Conservation (phyloP, 345 rosid genomes). For the Hibiscus trionum region DNA sequence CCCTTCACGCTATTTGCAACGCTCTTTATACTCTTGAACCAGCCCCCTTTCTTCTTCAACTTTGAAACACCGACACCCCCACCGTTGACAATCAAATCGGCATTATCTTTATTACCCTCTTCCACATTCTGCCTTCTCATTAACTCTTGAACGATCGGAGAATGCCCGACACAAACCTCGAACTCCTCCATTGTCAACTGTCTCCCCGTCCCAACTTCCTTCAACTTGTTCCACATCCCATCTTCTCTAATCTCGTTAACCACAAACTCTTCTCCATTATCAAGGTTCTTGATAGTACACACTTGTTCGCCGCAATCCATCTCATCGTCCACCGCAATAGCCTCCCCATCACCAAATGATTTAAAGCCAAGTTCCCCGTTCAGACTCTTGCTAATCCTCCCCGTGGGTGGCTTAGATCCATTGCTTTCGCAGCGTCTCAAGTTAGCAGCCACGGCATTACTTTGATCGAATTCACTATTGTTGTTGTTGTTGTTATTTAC, state of each 20-base stretch:
- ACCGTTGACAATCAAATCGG: slow-evolving; percentile 32
- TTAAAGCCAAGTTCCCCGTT: slow-evolving; percentile 5
- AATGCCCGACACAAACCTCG: slow-evolving; percentile 78
- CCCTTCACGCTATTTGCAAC: slow-evolving; percentile 63
- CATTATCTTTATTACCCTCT: slow-evolving; percentile 43
- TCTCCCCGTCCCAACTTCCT: slow-evolving; percentile 82
- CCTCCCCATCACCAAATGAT: slow-evolving; percentile 21
- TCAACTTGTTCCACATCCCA: slow-evolving; percentile 68
- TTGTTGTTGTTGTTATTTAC: slow-evolving; percentile 23
- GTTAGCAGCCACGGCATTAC: slow-evolving; percentile 8
- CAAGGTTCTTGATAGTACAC: slow-evolving; percentile 77
- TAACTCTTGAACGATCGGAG: slow-evolving; percentile 90
- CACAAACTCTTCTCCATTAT: slow-evolving; percentile 78
- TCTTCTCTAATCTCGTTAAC: slow-evolving; percentile 81
- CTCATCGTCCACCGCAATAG: slow-evolving; percentile 27
- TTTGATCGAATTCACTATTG: slow-evolving; percentile 11
- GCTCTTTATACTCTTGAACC: slow-evolving; percentile 75
- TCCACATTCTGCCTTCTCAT: slow-evolving; percentile 95
- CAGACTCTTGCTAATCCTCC: slow-evolving; percentile 9
- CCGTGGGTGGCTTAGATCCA: slow-evolving; percentile 29
- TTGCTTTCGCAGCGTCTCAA: slow-evolving; percentile 18
- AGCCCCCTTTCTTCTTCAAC: slow-evolving; percentile 69
- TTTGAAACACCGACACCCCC: slow-evolving; percentile 31
- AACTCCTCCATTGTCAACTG: slow-evolving; percentile 96
- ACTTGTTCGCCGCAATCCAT: slow-evolving; percentile 32